phyloP scores from a whole-genome alignment of 129 eudicot genomes.

The Lactuca saligna region DNA sequence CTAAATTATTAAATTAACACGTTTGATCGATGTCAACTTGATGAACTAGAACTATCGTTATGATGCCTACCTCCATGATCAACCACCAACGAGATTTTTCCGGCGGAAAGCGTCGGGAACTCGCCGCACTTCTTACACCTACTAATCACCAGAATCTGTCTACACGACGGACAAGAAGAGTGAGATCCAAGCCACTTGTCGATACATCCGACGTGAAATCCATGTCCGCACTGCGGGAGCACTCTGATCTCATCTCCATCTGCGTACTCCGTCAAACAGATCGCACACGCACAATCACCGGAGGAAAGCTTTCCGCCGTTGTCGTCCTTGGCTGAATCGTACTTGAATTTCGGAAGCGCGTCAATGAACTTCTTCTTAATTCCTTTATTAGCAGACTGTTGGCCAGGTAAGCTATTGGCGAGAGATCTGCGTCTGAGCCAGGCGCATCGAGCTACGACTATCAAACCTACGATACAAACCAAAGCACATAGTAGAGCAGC shows the following conservation, averaged over 20 bases:
- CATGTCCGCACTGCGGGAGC: constrained; percentile 77
- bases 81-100: constrained; percentile 1
- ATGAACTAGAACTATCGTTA: constrained; percentile 12
- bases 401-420: constrained; percentile 9
- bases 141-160: constrained; percentile 48
- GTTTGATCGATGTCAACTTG: not conserved
- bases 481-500: constrained; percentile 66
- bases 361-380: constrained; percentile 50
- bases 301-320: constrained; percentile 17
- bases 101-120: constrained; percentile 31
- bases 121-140: constrained; percentile 69
- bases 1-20: not conserved
- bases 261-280: constrained; percentile 67
- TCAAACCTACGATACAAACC: constrained; percentile 55
- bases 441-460: constrained; percentile 55
- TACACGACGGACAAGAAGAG: constrained; percentile 83
- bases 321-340: constrained; percentile 16
- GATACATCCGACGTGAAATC: constrained; percentile 63
- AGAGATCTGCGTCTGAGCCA: constrained; percentile 51
- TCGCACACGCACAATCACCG: constrained; percentile 73
- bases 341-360: constrained; percentile 41
- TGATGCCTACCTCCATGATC: constrained; percentile 22
- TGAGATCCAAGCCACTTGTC: constrained; percentile 78
- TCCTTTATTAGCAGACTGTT: constrained; percentile 44
- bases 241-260: constrained; percentile 69